Percentiles rank a stretch among this genome's conserved stretches.
These are phyloP conservation scores for Eustoma russellianum DNA, from an alignment of 257 asterid species.

Conservation along the genomic window DNA sequence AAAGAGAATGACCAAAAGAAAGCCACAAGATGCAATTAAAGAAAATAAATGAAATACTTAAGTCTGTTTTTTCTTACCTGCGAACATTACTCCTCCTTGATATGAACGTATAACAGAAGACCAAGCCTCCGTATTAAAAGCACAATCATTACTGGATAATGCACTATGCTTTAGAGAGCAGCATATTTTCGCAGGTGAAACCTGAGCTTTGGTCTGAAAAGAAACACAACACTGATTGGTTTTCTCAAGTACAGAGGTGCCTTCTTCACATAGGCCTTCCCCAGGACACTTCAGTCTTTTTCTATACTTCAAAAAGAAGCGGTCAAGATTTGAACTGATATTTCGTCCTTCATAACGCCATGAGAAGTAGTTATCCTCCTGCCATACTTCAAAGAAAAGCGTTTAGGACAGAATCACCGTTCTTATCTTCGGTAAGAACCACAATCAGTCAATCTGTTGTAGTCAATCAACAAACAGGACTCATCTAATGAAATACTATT, in stretches of 20 bases:
- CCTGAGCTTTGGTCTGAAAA: conserved; percentile 15
- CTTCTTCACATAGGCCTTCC: background rate
- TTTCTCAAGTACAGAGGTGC: conserved; percentile 1
- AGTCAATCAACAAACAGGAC: no score
- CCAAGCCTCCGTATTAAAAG: conserved; percentile 16
- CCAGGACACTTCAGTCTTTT: background rate
- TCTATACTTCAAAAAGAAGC: no score
- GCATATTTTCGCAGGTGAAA: conserved; percentile 21
- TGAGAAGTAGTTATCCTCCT: no score
- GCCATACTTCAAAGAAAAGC: no score
- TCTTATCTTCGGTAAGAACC: no score
- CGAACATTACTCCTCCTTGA: conserved; percentile 14
- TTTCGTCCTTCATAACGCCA: no score
- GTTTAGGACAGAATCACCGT: no score
- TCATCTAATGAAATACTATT: no score
- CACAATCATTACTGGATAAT: conserved; percentile 23
- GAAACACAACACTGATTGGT: background rate
- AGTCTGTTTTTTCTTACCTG: conserved; percentile 33
- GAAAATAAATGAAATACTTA: background rate
- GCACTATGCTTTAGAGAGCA: conserved; percentile 28
- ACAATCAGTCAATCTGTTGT: no score
- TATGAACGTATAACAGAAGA: conserved; percentile 10
- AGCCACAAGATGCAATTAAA: no score
- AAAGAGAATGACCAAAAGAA: background rate
- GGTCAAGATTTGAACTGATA: no score